Evolutionary conservation across 306 rosid genomes (phyloP), one percentile per base, ranked within the genome.

Genomic region (Ziziphus jujuba): DNA sequence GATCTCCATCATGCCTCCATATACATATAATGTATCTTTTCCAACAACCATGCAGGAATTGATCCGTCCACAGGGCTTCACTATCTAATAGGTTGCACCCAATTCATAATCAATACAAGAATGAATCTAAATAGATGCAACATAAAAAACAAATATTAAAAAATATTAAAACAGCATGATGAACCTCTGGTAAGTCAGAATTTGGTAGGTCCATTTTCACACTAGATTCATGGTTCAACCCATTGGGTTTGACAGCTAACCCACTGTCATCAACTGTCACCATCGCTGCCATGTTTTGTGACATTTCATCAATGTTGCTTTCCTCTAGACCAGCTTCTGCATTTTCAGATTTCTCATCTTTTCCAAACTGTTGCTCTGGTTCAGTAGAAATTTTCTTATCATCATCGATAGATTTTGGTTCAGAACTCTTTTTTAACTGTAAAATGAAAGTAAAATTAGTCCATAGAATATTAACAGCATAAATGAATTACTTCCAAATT

Each of bases 11-110:
- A 90, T 82, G 66, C 99, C 99, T 57, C 97, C 97, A 72, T 93
- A 93, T 69, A 90, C 52, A 51, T 93, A 90, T 71, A 90, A 72
- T 31, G 93, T 84, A 73, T 93, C 97, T 85, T 77, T 84, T 63
- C 96, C 99, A 62, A 90, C 84, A 25, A 87, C 96, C 89, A 82
- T 75, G 84, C 99, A 90, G 28, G 99, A 80, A 62, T 93, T 93
- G 78, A 93, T 93, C 60, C 99, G 95, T 72, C 99, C 99, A 82
- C 99, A 90, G 47, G 99, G 97, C 81, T 86, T 93, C 84, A 82
- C 87, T 66, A 73, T 75, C 99, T 93, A 70, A 65, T 65, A 74
- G 47, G 71, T 78, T 33, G 75, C 58, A 81, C 63, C 44, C 60
- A 57, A 58, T 20, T 61, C 40, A 69, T 49, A 75, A 60, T 67